Percentiles rank a stretch among this genome's conserved stretches.
Conservation (phyloP, 192 early-diverging fungal species). For the Backusella morwellensis region DNA sequence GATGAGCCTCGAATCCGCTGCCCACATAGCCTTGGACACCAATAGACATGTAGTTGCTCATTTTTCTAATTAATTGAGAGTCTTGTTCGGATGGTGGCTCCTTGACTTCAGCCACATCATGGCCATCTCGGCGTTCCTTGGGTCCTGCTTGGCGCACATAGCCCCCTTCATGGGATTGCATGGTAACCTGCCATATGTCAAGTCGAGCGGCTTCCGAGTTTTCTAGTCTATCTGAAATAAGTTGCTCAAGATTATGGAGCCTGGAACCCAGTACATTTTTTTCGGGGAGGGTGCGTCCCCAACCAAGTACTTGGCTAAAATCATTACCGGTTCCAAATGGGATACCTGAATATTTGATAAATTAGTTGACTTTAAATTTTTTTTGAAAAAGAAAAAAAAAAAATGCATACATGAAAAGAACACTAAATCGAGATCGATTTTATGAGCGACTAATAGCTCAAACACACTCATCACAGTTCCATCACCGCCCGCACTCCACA, state of each 20-base stretch:
- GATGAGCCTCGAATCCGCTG: slow-evolving; percentile 65
- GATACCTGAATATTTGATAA: slow-evolving; percentile 36
- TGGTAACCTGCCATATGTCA: slow-evolving; percentile 67
- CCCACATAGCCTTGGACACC: slow-evolving; percentile 75
- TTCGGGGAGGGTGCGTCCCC: slow-evolving; percentile 64
- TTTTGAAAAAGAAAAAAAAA: background rate
- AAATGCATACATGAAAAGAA: slow-evolving; percentile 55
- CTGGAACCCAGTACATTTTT: slow-evolving; percentile 58
- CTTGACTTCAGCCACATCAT: slow-evolving; percentile 32
- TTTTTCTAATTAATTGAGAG: slow-evolving; percentile 41
- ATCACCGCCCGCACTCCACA: slow-evolving; percentile 78
- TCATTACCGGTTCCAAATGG: slow-evolving; percentile 80
- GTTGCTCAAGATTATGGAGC: slow-evolving; percentile 52
- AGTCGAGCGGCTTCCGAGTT: slow-evolving; percentile 58
- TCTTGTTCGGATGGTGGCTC: background rate
- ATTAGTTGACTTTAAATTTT: background rate
- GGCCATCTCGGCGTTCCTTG: slow-evolving; percentile 43
- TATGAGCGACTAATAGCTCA: slow-evolving; percentile 58
- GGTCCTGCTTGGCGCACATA: slow-evolving; percentile 62
- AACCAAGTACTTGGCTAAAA: slow-evolving; percentile 72
- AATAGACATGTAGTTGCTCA: slow-evolving; percentile 73
- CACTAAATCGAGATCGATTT: slow-evolving; percentile 59
- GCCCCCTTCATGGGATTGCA: slow-evolving; percentile 58
- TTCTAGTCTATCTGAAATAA: slow-evolving; percentile 57
- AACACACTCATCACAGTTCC: slow-evolving; percentile 73